phyloP scores from a whole-genome alignment of 106 monocot genomes.

The Dactylorhiza incarnata region DNA sequence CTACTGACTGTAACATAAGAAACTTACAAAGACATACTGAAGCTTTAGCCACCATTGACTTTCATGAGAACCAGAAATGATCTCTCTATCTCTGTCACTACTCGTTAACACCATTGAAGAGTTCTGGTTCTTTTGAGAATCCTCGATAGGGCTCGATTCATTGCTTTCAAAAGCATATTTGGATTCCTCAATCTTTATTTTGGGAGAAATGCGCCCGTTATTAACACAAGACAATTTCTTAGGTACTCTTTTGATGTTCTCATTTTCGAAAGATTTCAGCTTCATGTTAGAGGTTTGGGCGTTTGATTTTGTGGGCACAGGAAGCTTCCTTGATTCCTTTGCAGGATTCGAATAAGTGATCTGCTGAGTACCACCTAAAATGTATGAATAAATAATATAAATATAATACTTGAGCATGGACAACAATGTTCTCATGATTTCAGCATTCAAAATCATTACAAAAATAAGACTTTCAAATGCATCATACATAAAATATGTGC shows the following conservation, averaged over 20 bases:
- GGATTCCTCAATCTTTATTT: not conserved
- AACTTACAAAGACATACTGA: constrained; percentile 53
- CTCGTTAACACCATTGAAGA: no score
- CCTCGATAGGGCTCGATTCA: not conserved
- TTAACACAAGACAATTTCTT: constrained; percentile 1
- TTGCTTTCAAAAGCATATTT: not conserved
- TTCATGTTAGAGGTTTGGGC: not conserved
- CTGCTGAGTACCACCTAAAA: constrained; percentile 35
- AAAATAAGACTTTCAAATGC: no score
- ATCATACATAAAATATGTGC: no score
- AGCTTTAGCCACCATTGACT: constrained; percentile 58
- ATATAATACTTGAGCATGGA: no score
- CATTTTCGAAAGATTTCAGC: not conserved
- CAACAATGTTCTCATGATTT: no score
- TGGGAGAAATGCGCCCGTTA: not conserved
- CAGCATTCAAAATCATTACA: no score
- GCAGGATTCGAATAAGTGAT: not conserved
- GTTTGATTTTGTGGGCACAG: not conserved
- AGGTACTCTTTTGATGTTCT: no score
- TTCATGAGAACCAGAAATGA: not conserved
- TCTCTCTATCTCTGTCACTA: constrained; percentile 7
- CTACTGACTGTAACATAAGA: no score
- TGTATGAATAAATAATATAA: constrained; percentile 16
- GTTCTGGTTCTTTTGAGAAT: no score
- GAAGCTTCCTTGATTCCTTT: not conserved